phyloP scores from a whole-genome alignment of 495 filamentous ascomycete species.

The Cetradonia linearis region DNA sequence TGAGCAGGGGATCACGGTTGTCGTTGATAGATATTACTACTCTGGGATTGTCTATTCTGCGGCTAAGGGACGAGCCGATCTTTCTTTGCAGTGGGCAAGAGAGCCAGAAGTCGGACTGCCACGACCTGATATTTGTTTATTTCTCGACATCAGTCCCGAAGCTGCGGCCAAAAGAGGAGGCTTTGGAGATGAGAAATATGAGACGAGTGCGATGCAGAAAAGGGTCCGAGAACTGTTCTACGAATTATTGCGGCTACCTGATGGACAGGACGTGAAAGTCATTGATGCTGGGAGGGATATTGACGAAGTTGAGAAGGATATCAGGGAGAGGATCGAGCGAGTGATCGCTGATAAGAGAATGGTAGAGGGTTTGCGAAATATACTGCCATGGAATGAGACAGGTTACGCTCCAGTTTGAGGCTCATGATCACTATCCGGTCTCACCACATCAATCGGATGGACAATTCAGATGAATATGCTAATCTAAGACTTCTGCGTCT shows the following conservation, averaged over 20 bases:
- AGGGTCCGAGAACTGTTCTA: slow-evolving; percentile 67
- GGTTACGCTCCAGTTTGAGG: neutral
- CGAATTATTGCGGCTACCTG: slow-evolving; percentile 34
- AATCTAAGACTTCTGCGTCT: slow-evolving; percentile 40
- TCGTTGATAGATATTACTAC: slow-evolving; percentile 91
- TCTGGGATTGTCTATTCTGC: slow-evolving; percentile 89
- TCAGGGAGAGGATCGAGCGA: slow-evolving; percentile 46
- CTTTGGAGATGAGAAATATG: slow-evolving; percentile 82
- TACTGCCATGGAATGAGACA: slow-evolving; percentile 34
- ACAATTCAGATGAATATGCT: slow-evolving; percentile 15
- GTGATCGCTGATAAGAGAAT: slow-evolving; percentile 32
- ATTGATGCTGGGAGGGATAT: slow-evolving; percentile 46
- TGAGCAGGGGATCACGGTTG: slow-evolving; percentile 55
- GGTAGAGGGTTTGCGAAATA: slow-evolving; percentile 33
- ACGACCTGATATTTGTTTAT: slow-evolving; percentile 76
- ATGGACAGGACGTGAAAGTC: slow-evolving; percentile 30
- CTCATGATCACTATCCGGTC: neutral
- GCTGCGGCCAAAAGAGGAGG: slow-evolving; percentile 67
- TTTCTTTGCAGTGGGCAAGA: slow-evolving; percentile 68
- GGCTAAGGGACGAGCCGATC: slow-evolving; percentile 65
- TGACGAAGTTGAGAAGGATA: slow-evolving; percentile 48
- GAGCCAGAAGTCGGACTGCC: slow-evolving; percentile 81
- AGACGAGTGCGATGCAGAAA: slow-evolving; percentile 71
- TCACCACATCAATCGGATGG: neutral
- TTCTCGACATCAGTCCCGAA: slow-evolving; percentile 66